Conservation (phyloP, 164 flowering plant species). For the Vitis labrusca region DNA sequence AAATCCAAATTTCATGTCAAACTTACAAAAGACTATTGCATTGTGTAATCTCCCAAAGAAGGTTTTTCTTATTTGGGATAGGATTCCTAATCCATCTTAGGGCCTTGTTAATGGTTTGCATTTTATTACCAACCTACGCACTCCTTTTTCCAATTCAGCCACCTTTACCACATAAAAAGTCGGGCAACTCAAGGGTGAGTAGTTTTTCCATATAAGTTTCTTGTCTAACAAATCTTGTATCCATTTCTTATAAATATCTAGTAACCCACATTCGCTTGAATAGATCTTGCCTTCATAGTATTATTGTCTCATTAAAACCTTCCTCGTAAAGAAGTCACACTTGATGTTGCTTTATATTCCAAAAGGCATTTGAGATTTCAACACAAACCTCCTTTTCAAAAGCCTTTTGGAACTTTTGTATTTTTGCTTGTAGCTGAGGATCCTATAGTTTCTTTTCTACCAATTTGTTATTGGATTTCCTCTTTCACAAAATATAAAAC, state of each 20-base stretch:
- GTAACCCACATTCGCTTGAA: not conserved
- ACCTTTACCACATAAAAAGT: not conserved
- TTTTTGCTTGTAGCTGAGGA: no score
- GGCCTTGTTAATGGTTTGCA: not conserved
- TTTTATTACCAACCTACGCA: not conserved
- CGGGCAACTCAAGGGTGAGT: constrained; percentile 1
- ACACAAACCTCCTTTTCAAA: not conserved
- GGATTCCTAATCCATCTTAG: not conserved
- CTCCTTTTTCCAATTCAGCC: not conserved
- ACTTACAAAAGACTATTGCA: constrained; percentile 1
- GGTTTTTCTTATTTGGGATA: not conserved
- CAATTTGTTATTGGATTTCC: no score
- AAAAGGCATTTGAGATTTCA: not conserved
- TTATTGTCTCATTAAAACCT: not conserved
- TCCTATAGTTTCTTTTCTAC: no score
- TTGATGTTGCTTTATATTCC: not conserved
- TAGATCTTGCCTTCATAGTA: not conserved
- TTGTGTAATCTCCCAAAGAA: not conserved
- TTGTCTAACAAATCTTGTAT: not conserved
- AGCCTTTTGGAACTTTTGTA: not conserved
- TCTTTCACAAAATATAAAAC: no score
- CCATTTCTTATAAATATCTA: no score
- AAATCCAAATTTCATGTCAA: constrained; percentile 2
- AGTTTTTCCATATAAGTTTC: not conserved
- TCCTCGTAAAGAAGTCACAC: not conserved